Evolutionary conservation across 2,329 filamentous ascomycete species (phyloP), one percentile per base, ranked within the genome.

Genomic region (Tolypocladium capitatum): DNA sequence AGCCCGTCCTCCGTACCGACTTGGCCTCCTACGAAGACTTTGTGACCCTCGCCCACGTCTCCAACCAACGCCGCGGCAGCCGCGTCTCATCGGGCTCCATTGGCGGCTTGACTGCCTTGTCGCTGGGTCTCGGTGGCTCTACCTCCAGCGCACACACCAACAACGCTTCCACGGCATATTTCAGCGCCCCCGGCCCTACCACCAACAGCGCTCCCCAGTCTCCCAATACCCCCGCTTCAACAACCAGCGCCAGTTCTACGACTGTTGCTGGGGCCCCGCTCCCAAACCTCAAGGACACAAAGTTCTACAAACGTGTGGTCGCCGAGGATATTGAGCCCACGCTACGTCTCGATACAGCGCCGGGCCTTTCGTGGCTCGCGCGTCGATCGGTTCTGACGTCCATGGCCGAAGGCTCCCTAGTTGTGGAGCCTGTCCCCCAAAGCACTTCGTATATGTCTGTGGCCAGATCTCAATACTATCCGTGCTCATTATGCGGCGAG

Each of bases 321-420:
- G 75, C 80, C 20, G 92, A 98, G 63, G 92, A 98, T 60, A 87
- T 98, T 48, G 92, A 98, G 61, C 92, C 92, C 0, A 95, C 92
- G 0, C 70, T 98, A 10, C 82, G 92, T 38, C 76, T 98, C 4
- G 92, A 98, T 63, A 76, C 81, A 2, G 90, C 92, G 0, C 92
- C 92, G 0, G 87, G 90, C 0, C 77, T 98, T 28, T 96, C 89
- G 1, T 98, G 92, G 88, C 76, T 98, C 43, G 89, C 87, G 44
- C 84, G 91, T 42, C 82, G 92, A 49, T 86, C 84, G 6, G 89
- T 97, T 5, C 66, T 95, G 34, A 84, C 77, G 51, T 83, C 88
- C 46, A 85, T 98, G 54, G 84, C 84, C 20, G 86, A 94, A 34
- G 91, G 91, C 11, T 84, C 80, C 11, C 72, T 98, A 20, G 81